These are phyloP conservation scores for Alternaria metachromatica DNA, from an alignment of 2,329 filamentous ascomycete genomes.

Conservation along the genomic window DNA sequence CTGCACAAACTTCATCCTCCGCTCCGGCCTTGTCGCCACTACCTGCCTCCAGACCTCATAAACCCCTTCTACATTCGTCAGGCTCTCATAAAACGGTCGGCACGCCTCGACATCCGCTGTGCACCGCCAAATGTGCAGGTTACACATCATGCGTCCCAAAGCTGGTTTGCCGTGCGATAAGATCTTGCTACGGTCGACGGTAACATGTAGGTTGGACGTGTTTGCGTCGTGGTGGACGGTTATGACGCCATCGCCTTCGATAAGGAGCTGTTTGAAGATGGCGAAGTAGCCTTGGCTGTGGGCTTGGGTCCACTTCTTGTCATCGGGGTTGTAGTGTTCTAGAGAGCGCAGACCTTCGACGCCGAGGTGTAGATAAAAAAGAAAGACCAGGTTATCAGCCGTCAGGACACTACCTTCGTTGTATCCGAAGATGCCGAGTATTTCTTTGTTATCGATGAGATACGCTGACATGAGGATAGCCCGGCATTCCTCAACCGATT, in stretches of 20 bases:
- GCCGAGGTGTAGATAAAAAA: background rate
- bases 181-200: background rate
- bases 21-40: background rate
- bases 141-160: background rate
- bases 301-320: background rate
- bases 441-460: background rate
- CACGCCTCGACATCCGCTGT: background rate
- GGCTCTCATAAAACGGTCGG: background rate
- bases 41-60: background rate
- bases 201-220: background rate
- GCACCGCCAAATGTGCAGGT: background rate
- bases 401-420: fast-evolving
- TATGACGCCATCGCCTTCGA: background rate
- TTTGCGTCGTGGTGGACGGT: background rate
- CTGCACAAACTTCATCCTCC: background rate
- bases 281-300: background rate
- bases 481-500: background rate
- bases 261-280: background rate
- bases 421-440: background rate
- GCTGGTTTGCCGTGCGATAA: background rate
- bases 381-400: background rate
- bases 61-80: background rate
- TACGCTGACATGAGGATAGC: background rate
- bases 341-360: background rate
- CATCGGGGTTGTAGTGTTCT: background rate